Conservation (phyloP, 352 stramenopile genomes). For the Phytophthora boehmeriae region DNA sequence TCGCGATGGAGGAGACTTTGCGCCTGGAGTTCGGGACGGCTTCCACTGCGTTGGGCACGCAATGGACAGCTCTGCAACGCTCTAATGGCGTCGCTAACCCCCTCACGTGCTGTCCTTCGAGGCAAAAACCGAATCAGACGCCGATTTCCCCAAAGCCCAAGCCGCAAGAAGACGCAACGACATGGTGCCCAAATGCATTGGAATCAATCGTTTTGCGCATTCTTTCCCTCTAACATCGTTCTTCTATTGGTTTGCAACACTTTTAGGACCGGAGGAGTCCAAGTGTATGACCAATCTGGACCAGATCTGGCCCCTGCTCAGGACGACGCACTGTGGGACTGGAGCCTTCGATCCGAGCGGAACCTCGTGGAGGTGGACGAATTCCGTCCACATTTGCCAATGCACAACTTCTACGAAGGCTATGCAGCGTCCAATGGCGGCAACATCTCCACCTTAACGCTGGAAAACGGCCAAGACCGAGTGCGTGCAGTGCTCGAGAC, state of each 20-base stretch:
- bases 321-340: conserved; percentile 60
- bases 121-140: conserved; percentile 60
- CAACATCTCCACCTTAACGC: conserved; percentile 52
- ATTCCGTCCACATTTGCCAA: conserved; percentile 74
- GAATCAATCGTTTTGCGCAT: neutral
- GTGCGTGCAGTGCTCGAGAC: conserved; percentile 65
- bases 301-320: conserved; percentile 9
- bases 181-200: conserved; percentile 48
- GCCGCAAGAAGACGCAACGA: conserved; percentile 34
- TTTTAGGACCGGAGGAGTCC: conserved; percentile 56
- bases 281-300: conserved; percentile 68
- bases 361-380: conserved; percentile 78
- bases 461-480: conserved; percentile 68
- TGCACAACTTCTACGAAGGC: conserved; percentile 88
- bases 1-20: conserved; percentile 55
- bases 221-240: neutral
- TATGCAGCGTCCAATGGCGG: conserved; percentile 51
- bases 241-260: neutral
- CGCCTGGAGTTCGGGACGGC: conserved; percentile 77
- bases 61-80: conserved; percentile 57
- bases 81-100: conserved; percentile 43
- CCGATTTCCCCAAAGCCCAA: conserved; percentile 20
- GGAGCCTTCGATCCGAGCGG: conserved; percentile 48
- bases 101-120: conserved; percentile 73
- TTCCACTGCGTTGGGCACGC: conserved; percentile 66